A percentile compares a stretch with the other conserved stretches of the same genome.
Evolutionary conservation across 2,329 filamentous ascomycete species (phyloP).

Genomic region (Apiospora rasikravindrae): DNA sequence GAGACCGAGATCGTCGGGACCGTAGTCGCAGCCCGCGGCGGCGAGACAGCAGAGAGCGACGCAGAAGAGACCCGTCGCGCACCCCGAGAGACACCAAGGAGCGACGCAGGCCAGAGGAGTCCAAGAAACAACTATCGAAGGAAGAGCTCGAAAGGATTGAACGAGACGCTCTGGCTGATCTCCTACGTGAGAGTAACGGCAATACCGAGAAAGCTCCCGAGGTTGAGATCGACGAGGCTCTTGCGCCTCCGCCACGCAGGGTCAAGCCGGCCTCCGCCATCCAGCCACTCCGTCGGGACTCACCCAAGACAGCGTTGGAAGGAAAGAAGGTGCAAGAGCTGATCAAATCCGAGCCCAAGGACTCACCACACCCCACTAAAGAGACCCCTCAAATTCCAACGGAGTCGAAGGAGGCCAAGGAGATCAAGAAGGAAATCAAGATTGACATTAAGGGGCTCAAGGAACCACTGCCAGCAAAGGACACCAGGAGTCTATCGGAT

Average conservation of each 20-base stretch:
- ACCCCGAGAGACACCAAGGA: conserved; percentile 43
- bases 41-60: conserved; percentile 39
- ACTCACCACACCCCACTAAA: conserved; percentile 34
- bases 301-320: conserved; percentile 47
- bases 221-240: conserved; percentile 60
- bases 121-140: conserved; percentile 60
- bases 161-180: conserved; percentile 61
- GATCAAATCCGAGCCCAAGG: conserved; percentile 42
- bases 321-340: conserved; percentile 43
- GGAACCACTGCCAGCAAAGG: conserved; percentile 30
- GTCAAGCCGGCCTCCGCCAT: conserved; percentile 62
- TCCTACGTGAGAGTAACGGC: conserved; percentile 63
- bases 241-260: conserved; percentile 60
- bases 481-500: conserved; percentile 32
- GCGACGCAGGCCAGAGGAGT: conserved; percentile 46
- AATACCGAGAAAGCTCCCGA: conserved; percentile 55
- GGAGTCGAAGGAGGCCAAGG: conserved; percentile 31
- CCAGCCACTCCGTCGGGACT: conserved; percentile 57
- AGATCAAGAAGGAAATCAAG: conserved; percentile 23
- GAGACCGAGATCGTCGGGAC: conserved; percentile 43
- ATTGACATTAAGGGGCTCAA: conserved; percentile 25
- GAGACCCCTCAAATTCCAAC: conserved; percentile 8
- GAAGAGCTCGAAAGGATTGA: conserved; percentile 64
- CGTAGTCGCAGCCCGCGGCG: conserved; percentile 32
- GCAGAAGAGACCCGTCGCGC: conserved; percentile 37